A percentile compares a stretch with the other conserved stretches of the same genome.
Conservation (phyloP, 768 basidiomycete species). For the Peribolospora baueri region DNA sequence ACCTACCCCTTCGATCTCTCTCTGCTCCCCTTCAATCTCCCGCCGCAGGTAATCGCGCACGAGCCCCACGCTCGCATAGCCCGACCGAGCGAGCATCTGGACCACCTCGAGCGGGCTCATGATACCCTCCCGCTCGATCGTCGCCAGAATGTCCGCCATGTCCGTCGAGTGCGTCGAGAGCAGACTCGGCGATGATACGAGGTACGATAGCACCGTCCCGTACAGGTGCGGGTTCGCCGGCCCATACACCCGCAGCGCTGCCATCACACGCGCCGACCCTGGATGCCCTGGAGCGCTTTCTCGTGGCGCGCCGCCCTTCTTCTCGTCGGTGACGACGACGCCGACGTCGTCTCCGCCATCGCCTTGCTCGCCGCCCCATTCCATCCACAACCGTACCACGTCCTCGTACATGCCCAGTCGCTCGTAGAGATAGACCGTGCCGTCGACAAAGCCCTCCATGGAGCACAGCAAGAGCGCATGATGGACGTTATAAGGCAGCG, state of each 20-base stretch:
- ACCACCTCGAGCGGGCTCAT: conserved; percentile 77
- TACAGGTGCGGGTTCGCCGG: conserved; percentile 48
- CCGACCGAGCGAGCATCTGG: conserved; percentile 66
- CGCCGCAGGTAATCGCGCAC: conserved; percentile 74
- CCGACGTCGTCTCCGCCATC: background rate
- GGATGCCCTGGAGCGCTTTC: conserved; percentile 3
- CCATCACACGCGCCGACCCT: conserved; percentile 36
- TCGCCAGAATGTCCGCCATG: conserved; percentile 41
- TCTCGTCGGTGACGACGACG: conserved; percentile 19
- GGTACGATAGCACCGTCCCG: conserved; percentile 62
- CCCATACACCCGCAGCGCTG: conserved; percentile 52
- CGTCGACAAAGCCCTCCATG: conserved; percentile 50
- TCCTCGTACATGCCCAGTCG: conserved; percentile 89
- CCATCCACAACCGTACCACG: conserved; percentile 79
- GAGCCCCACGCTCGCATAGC: conserved; percentile 68
- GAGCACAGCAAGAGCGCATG: conserved; percentile 93
- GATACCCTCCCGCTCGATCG: conserved; percentile 55
- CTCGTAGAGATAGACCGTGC: conserved; percentile 78
- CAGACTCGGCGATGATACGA: conserved; percentile 56
- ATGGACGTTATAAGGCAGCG: conserved; percentile 52
- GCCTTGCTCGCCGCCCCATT: background rate
- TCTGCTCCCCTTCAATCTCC: conserved; percentile 45
- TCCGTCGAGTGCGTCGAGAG: conserved; percentile 47
- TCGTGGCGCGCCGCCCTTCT: conserved; percentile 1
- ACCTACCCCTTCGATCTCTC: conserved; percentile 58